Evolutionary conservation across 208 protist genomes (phyloP), one percentile per base, ranked within the genome.

Genomic region (Leishmania tropica): DNA sequence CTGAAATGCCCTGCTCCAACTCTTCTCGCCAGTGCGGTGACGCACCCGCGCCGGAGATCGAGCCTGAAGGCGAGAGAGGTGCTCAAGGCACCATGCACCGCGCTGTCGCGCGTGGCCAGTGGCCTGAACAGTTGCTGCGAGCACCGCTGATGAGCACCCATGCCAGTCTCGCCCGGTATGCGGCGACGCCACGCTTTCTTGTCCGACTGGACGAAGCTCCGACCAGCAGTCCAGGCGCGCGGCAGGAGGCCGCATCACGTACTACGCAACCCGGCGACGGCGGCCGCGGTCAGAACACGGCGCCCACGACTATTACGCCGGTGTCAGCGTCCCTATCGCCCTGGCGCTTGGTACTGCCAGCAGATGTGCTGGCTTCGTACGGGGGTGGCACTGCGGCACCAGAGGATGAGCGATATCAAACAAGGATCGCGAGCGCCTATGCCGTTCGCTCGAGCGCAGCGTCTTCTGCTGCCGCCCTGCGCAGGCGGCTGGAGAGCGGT

Each of bases 51-150:
- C 65, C 67, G 75, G 75, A 74, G 5, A 31, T 53, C 6, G 80
- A 79, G 35, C 65, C 68, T 37, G 65, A 48, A 47, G 65, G 42
- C 51, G 64, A 76, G 56, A 1, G 24, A 31, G 75, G 53, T 2
- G 75, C 54, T 2, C 64, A 80, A 15, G n/a, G 31, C 62, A 56
- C 54, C 7, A 21, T 62, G 67, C 81, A 84, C 70, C 47, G 76
- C 37, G 75, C 81, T 10, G 81, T 76, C 1, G 54, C 64, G 53
- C 70, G 54, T n/a, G 81, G 75, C 4, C 81, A 72, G n/a, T 84
- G 81, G 81, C 75, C 81, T 31, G 81, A 80, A 37, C 76, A 84
- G 76, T 53, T 84, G 10, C 70, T 84, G 75, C 76, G 53, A 10
- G 37, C 45, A 0, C 81, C 81, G 10, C 76, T 80, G 68, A 70